These are phyloP conservation scores for Schizosaccharomyces lindneri DNA, from an alignment of 805 yeast genomes.

Conservation along the genomic window DNA sequence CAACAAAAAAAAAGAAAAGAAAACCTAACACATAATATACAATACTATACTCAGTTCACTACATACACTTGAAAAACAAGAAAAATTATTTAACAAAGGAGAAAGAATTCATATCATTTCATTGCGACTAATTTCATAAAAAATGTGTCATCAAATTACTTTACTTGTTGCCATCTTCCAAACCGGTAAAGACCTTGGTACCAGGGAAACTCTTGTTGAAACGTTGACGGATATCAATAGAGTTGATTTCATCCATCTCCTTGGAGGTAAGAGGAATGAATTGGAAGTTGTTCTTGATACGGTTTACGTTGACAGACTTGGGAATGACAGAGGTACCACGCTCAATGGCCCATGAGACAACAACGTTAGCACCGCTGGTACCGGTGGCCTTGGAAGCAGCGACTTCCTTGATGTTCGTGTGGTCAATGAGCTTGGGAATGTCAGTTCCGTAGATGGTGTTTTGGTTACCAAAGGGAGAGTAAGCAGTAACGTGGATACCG, in stretches of 20 bases:
- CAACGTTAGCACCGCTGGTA: slow-evolving; percentile 23
- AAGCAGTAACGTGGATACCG: slow-evolving; percentile 41
- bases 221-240: slow-evolving; percentile 4
- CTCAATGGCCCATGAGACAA: slow-evolving; percentile 24
- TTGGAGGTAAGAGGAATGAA: slow-evolving; percentile 18
- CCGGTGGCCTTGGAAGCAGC: slow-evolving; percentile 28
- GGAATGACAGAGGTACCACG: slow-evolving; percentile 9
- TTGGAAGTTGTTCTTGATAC: slow-evolving; percentile 24
- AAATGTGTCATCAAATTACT: not conserved
- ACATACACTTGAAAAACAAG: too few relatives aligned
- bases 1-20: too few relatives aligned
- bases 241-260: slow-evolving; percentile 18
- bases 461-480: slow-evolving; percentile 47
- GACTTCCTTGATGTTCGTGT: slow-evolving; percentile 21
- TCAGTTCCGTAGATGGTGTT: slow-evolving; percentile 17
- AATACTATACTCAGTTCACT: too few relatives aligned
- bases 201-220: not conserved
- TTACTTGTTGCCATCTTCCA: not conserved
- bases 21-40: too few relatives aligned
- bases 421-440: slow-evolving; percentile 19
- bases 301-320: slow-evolving; percentile 33
- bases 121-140: not conserved
- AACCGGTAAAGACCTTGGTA: not conserved
- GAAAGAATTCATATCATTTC: too few relatives aligned
- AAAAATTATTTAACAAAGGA: too few relatives aligned